A percentile compares a stretch with the other conserved stretches of the same genome.
These are phyloP conservation scores for Bryum argenteum DNA, from an alignment of 225 moss, liverwort and hornwort species.

Conservation along the genomic window DNA sequence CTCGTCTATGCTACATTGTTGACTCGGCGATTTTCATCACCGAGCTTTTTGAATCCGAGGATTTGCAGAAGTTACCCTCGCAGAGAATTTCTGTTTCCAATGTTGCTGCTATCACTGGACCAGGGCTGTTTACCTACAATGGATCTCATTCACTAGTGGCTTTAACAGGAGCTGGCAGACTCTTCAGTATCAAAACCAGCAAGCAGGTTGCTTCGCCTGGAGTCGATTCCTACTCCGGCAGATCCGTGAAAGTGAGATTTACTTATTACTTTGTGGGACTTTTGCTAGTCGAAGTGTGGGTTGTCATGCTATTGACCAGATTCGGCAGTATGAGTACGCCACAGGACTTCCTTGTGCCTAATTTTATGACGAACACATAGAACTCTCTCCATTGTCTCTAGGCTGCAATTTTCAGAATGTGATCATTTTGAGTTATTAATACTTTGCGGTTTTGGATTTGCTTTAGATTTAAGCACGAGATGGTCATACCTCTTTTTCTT, in stretches of 20 bases:
- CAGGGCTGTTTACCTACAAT: constrained; percentile 47
- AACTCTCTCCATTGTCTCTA: not conserved
- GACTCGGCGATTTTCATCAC: constrained; percentile 47
- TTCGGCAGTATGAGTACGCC: constrained; percentile 13
- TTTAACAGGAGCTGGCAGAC: constrained; percentile 64
- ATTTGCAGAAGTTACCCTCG: constrained; percentile 35
- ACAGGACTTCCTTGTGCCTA: not conserved
- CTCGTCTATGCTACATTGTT: constrained; percentile 61
- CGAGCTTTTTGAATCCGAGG: constrained; percentile 37
- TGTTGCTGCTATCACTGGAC: constrained; percentile 61
- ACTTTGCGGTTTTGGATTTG: not conserved
- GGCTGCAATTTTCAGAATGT: not conserved
- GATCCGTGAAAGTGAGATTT: constrained; percentile 57
- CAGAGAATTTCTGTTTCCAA: constrained; percentile 48
- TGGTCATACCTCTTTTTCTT: not conserved
- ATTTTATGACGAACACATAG: not conserved
- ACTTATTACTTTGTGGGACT: not conserved
- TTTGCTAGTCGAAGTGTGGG: not conserved
- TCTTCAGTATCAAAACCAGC: constrained; percentile 64
- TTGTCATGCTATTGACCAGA: not conserved
- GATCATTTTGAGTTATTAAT: not conserved
- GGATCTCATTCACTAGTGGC: constrained; percentile 69
- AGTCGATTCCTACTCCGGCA: constrained; percentile 34
- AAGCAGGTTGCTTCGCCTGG: constrained; percentile 40
- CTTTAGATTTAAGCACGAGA: not conserved